phyloP scores from a whole-genome alignment of 148 eudicot species.

The Rhododendron ovatum region DNA sequence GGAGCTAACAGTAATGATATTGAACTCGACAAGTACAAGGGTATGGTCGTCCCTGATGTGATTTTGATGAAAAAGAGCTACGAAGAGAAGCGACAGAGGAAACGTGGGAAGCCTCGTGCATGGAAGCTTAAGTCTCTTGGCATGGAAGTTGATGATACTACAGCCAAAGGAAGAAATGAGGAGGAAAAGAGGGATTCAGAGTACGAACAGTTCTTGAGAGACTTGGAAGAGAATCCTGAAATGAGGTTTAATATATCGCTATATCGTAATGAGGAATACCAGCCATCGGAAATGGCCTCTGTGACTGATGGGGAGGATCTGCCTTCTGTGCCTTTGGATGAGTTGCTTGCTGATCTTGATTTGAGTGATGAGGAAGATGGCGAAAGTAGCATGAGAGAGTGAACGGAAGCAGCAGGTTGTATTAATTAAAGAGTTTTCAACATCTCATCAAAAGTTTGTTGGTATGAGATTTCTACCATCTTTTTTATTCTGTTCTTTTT shows the following conservation, averaged over 20 bases:
- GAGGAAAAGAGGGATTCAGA: slow-evolving; percentile 50
- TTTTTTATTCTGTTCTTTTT: not conserved
- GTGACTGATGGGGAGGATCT: slow-evolving; percentile 57
- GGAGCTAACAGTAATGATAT: slow-evolving; percentile 54
- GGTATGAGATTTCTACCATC: not conserved
- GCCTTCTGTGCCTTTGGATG: slow-evolving; percentile 61
- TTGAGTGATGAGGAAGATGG: slow-evolving; percentile 37
- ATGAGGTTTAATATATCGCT: slow-evolving; percentile 58
- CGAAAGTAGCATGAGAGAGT: slow-evolving; percentile 48
- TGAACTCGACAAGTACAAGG: slow-evolving; percentile 61
- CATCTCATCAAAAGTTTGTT: not conserved
- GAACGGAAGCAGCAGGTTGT: slow-evolving; percentile 2
- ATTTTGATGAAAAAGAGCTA: slow-evolving; percentile 68
- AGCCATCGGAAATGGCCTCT: slow-evolving; percentile 49
- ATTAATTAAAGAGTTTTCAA: not conserved
- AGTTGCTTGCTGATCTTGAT: slow-evolving; percentile 63
- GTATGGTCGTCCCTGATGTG: slow-evolving; percentile 49
- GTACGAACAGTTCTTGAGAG: slow-evolving; percentile 64
- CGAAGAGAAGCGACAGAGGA: slow-evolving; percentile 63
- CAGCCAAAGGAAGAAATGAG: slow-evolving; percentile 30
- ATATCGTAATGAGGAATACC: slow-evolving; percentile 56
- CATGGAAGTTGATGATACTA: slow-evolving; percentile 54
- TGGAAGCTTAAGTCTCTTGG: slow-evolving; percentile 73
- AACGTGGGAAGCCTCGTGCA: slow-evolving; percentile 56
- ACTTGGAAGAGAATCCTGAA: slow-evolving; percentile 74